Conservation (phyloP, 768 basidiomycete species). For the Auricularia cornea region DNA sequence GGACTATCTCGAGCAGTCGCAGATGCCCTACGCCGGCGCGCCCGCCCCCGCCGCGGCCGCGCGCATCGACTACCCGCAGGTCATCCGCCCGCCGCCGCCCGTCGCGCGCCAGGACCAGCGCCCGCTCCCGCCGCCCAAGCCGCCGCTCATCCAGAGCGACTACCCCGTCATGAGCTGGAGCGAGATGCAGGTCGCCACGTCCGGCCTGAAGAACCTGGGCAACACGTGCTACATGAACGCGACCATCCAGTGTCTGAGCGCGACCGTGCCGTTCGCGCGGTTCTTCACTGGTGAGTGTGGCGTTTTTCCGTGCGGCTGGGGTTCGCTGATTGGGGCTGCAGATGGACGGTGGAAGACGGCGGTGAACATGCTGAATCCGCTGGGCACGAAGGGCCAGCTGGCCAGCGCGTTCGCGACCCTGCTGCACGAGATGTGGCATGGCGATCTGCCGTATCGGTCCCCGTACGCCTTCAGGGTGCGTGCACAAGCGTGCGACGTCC, state of each 20-base stretch:
- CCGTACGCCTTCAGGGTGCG: conserved; percentile 77
- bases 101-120: conserved; percentile 73
- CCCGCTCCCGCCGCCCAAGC: conserved; percentile 45
- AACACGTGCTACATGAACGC: conserved; percentile 99
- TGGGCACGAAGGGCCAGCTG: conserved; percentile 82
- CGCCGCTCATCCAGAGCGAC: conserved; percentile 62
- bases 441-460: conserved; percentile 72
- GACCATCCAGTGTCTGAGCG: conserved; percentile 91
- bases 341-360: conserved; percentile 76
- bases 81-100: conserved; percentile 71
- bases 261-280: conserved; percentile 84
- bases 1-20: conserved; percentile 74
- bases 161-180: conserved; percentile 82
- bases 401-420: conserved; percentile 77
- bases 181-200: conserved; percentile 67
- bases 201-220: conserved; percentile 87
- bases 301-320: neutral
- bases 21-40: conserved; percentile 28
- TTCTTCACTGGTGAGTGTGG: conserved; percentile 74
- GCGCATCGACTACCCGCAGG: conserved; percentile 74
- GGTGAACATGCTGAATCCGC: conserved; percentile 75
- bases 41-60: conserved; percentile 32
- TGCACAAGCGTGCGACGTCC: neutral
- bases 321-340: conserved; percentile 16
- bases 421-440: conserved; percentile 80